Percentiles rank a stretch among this genome's conserved stretches.
Evolutionary conservation across 1,284 basidiomycete genomes (phyloP).

Genomic region (Cryptococcus deneoformans): DNA sequence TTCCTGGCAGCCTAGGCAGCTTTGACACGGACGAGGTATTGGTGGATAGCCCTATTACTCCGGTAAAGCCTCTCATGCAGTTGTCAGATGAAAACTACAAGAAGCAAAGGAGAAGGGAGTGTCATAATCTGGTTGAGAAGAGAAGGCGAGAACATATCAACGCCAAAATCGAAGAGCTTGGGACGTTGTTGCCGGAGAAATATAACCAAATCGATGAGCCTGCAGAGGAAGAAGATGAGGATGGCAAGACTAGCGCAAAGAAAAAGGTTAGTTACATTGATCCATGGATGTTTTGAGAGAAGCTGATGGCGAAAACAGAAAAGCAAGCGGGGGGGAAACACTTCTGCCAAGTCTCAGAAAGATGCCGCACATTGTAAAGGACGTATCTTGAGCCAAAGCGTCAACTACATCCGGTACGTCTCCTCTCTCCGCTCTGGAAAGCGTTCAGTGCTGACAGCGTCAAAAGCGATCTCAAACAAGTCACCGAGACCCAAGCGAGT

Average conservation of each 20-base stretch:
- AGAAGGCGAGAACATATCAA: constrained; percentile 47
- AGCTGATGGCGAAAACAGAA: constrained; percentile 2
- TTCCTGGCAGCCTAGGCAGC: constrained; percentile 21
- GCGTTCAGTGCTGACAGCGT: too few relatives aligned
- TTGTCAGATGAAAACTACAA: constrained; percentile 31
- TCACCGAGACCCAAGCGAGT: constrained; percentile 30
- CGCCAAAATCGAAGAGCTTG: constrained; percentile 46
- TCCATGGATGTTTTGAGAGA: constrained; percentile 12
- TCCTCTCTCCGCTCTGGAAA: background rate
- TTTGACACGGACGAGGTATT: constrained; percentile 26
- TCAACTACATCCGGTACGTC: constrained; percentile 41
- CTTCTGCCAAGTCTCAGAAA: constrained; percentile 31
- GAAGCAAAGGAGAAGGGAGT: constrained; percentile 43
- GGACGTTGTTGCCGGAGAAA: constrained; percentile 34
- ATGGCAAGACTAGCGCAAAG: constrained; percentile 21
- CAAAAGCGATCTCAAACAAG: constrained; percentile 31
- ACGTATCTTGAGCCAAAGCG: constrained; percentile 37
- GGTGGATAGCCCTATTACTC: constrained; percentile 37
- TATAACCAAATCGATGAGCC: constrained; percentile 23
- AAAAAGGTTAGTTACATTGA: constrained; percentile 25
- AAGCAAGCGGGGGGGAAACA: constrained; percentile 12
- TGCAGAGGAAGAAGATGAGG: constrained; percentile 41
- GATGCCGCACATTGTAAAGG: constrained; percentile 45
- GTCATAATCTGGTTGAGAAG: constrained; percentile 48
- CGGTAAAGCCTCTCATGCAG: constrained; percentile 22